Evolutionary conservation across 352 stramenopile genomes (phyloP).

Genomic region (Globisporangium solare): DNA sequence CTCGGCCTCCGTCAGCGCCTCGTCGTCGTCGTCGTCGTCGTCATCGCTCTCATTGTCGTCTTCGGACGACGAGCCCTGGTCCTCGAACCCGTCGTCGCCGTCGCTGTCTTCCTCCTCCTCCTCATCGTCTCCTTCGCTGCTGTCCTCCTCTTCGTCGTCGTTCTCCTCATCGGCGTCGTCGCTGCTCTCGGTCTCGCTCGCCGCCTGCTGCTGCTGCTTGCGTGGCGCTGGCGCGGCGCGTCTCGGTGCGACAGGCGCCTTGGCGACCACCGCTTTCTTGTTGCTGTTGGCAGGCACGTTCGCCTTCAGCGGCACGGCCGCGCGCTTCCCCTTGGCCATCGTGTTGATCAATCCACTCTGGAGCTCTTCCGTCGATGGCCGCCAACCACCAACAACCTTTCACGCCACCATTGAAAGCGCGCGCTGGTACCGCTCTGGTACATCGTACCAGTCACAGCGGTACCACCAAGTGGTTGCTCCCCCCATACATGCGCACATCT

Average conservation of each 20-base stretch:
- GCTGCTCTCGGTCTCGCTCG: constrained; percentile 20
- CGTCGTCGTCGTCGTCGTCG: constrained; percentile 65
- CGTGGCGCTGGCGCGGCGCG: constrained; percentile 1
- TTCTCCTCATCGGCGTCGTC: constrained; percentile 19
- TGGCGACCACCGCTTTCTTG: constrained; percentile 15
- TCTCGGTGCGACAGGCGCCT: background rate
- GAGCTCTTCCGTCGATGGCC: constrained; percentile 3
- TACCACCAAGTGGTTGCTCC: no score
- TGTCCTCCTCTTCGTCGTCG: constrained; percentile 45
- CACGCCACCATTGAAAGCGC: constrained; percentile 2
- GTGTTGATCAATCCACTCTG: background rate
- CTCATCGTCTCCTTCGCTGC: constrained; percentile 53
- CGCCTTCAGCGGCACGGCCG: constrained; percentile 17
- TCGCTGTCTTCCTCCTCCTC: constrained; percentile 41
- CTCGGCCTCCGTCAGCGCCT: constrained; percentile 72
- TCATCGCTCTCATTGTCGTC: constrained; percentile 53
- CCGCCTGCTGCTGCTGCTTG: constrained; percentile 19
- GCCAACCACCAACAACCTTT: constrained; percentile 21
- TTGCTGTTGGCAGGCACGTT: constrained; percentile 16
- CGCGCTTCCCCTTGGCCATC: constrained; percentile 16
- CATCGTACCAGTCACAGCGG: background rate
- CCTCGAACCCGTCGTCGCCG: constrained; percentile 78
- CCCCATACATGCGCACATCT: no score
- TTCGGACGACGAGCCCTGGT: constrained; percentile 82
- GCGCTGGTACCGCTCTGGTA: background rate